Base-by-base conservation (phyloP, 495 filamentous ascomycete species). In the Immersiella caudata region DNA sequence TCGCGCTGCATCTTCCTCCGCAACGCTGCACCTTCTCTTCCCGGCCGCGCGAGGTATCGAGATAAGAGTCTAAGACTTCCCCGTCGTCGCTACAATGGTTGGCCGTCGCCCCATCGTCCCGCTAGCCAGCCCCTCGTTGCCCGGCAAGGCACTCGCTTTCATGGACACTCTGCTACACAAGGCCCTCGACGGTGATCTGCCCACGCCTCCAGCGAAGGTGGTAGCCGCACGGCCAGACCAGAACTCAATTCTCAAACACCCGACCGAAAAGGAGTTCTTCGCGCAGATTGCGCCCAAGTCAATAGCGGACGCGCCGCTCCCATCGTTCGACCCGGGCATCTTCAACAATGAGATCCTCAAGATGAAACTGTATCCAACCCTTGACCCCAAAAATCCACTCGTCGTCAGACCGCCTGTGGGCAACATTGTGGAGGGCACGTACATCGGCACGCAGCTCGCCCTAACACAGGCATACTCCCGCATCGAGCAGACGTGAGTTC, bases 371-470 rank as follows among this genome's bases (percentile, higher is more conserved):
- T 78, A 70, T 40, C 40, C 73, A 2, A 69, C 66, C 11, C 6
- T 75, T 40, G 76, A 76, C 46, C 69, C 68, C 12, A 52, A 67
- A n/a, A 36, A 75, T 35, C 70, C 72, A 0, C 61, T 60, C 9
- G 33, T 54, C 4, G 66, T 72, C 29, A 59, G 54, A 11, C 65
- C 67, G 50, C 74, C 74, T 6, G 60, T 74, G 56, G 75, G 73
- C 7, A 71, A 75, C 21, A 71, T 79, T 18, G 49, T 25, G 22
- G 60, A 75, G 57, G 76, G 75, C 0, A 73, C 71, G 6, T 81
- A 79, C 57, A 59, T 71, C 21, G 80, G 80, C 4, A 82, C 80
- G 0, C 76, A 80, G 58, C 62, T 79, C 3, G 79, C 80, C 6
- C 59, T 82, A 49, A 81, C 77, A 0, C 74, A 82, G 66, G 68